phyloP scores from a whole-genome alignment of 176 grass and related monocot species.

The Ampelocalamus luodianensis region DNA sequence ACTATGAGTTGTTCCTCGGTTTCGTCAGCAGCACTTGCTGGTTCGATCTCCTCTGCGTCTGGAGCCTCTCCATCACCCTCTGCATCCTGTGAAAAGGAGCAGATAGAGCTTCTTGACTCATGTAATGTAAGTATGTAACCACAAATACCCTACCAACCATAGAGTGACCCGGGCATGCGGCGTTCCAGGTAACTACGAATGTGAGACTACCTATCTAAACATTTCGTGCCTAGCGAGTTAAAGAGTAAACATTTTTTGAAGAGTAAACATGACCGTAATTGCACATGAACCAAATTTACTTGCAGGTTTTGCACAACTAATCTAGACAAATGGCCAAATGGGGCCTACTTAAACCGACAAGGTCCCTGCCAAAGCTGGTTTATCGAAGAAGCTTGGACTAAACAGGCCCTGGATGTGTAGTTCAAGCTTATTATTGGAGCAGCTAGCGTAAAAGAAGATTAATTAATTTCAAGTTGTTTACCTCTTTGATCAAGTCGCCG shows the following conservation, averaged over 20 bases:
- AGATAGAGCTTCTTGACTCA: background rate
- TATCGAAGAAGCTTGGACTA: background rate
- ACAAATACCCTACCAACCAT: too few species aligned
- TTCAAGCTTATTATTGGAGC: background rate
- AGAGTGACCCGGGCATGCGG: too few species aligned
- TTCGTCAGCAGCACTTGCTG: background rate
- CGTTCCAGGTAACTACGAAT: too few species aligned
- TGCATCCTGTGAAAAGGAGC: slow-evolving; percentile 30
- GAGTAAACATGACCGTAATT: background rate
- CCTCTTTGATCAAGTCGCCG: slow-evolving; percentile 55
- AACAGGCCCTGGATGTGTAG: background rate
- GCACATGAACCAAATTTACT: background rate
- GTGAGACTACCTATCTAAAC: too few species aligned
- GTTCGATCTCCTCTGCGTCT: slow-evolving; percentile 11
- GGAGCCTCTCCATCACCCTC: slow-evolving; percentile 10
- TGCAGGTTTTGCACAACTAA: background rate
- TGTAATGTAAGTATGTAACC: background rate
- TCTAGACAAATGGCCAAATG: background rate
- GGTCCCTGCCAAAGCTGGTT: background rate
- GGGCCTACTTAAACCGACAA: background rate
- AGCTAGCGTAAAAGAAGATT: background rate
- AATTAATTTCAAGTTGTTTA: background rate
- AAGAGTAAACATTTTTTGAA: background rate
- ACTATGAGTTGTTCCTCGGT: background rate
- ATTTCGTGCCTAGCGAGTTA: background rate